Base-by-base conservation (phyloP, 495 filamentous ascomycete species). In the Aspergillus taichungensis region DNA sequence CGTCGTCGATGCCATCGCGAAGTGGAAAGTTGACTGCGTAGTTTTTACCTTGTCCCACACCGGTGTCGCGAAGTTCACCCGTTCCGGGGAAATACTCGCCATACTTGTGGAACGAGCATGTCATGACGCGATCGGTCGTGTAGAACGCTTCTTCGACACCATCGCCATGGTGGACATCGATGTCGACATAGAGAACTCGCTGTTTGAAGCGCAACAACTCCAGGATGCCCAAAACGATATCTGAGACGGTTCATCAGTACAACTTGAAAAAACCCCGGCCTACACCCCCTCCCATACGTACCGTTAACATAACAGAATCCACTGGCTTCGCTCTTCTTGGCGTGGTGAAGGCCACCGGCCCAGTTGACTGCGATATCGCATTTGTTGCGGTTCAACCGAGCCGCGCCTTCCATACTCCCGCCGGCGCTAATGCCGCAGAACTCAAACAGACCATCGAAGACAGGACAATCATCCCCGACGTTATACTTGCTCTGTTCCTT, bases 241-340 rank as follows among this genome's bases (percentile, higher is more conserved):
- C 92, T 95, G 45, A 13, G 32, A 10, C 43, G 14, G 8, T 40
- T 41, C 8, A 37, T 51, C 29, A 53, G 40, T 10, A 30, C 9
- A 37, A 7, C 30, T 13, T 10, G 24, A 8, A 42, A 34, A 13
- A 34, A 37, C 1, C 13, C 35, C 8, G n/a, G 12, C 14, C 10
- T 12, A 13, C 28, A 13, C 5, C 36, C 24, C 13, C 24, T 36
- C 34, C 8, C 8, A 40, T 14, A 57, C 74, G 48, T 73, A 92
- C 88, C 89, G 62, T 98, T 98, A 54, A 98, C 85, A 60, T 98
- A 98, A 67, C 92, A 98, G 67, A 98, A 98, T 11, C 92, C 92
- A 57, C 85, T 90, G 18, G 92, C 92, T 68, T 97, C 94, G 49
- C 86, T 88, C 65, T 94, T 91, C 62, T 98, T 97, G 28, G 92